These are phyloP conservation scores for Xylariaceae sp. DNA, from an alignment of 2,329 filamentous ascomycete genomes.

Conservation along the genomic window DNA sequence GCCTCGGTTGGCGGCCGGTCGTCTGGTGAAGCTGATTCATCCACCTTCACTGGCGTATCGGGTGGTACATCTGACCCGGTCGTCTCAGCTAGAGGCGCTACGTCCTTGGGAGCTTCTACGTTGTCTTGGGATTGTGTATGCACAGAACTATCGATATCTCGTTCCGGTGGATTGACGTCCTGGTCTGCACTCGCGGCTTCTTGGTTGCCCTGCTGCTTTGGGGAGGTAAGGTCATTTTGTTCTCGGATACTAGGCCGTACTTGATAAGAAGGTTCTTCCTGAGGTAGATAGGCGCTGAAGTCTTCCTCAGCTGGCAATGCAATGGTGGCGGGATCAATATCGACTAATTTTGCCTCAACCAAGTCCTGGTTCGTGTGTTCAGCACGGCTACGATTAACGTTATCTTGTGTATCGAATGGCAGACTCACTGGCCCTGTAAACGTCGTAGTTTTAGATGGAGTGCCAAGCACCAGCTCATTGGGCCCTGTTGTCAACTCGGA, in stretches of 20 bases:
- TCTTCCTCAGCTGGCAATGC: conserved; percentile 12
- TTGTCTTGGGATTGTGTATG: not conserved
- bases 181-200: not conserved
- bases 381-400: not conserved
- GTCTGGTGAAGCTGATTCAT: not conserved
- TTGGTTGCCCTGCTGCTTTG: not conserved
- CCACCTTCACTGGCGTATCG: not conserved
- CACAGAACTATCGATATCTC: not conserved
- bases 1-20: not conserved
- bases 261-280: not conserved
- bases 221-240: not conserved
- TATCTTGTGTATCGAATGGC: not conserved
- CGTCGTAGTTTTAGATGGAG: not conserved
- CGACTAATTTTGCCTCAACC: not conserved
- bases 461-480: conserved; percentile 4
- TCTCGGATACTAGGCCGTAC: not conserved
- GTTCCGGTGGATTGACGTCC: not conserved
- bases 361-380: not conserved
- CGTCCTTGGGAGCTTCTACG: not conserved
- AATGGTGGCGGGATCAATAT: conserved; percentile 7
- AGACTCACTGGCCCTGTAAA: not conserved
- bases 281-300: not conserved
- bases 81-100: not conserved
- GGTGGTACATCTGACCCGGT: not conserved
- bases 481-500: conserved; percentile 15